Evolutionary conservation across 2,329 filamentous ascomycete genomes (phyloP).

Genomic region (Knufia fluminis): DNA sequence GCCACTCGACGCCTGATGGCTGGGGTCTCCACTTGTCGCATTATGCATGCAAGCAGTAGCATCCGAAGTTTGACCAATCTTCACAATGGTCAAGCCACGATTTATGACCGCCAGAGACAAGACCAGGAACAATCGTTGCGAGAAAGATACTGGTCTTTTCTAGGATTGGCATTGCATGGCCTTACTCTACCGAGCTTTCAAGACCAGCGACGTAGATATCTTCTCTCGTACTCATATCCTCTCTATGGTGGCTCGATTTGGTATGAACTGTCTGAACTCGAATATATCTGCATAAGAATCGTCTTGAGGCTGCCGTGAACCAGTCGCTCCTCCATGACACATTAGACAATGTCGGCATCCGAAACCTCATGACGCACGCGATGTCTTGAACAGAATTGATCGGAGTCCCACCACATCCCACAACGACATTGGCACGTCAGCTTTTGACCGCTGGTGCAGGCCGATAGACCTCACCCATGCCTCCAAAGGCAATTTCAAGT

Average conservation of each 20-base stretch:
- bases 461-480: too few species aligned
- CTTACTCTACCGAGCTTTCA: not conserved
- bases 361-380: not conserved
- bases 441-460: too few species aligned
- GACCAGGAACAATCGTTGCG: not conserved
- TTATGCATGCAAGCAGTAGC: not conserved
- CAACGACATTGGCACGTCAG: too few species aligned
- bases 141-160: constrained; percentile 8
- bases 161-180: constrained; percentile 4
- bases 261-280: constrained; percentile 9
- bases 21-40: not conserved
- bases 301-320: constrained; percentile 1
- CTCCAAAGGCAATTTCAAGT: too few species aligned
- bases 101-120: not conserved
- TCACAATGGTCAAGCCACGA: not conserved
- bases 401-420: not conserved
- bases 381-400: not conserved
- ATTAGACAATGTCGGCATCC: not conserved
- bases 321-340: not conserved
- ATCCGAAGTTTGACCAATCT: not conserved
- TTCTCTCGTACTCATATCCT: not conserved
- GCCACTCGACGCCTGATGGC: not conserved
- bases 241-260: constrained; percentile 7
- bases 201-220: not conserved
- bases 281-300: constrained; percentile 9